Evolutionary conservation across 2,329 filamentous ascomycete species (phyloP).

Genomic region (Pseudofabraea citricarpa): DNA sequence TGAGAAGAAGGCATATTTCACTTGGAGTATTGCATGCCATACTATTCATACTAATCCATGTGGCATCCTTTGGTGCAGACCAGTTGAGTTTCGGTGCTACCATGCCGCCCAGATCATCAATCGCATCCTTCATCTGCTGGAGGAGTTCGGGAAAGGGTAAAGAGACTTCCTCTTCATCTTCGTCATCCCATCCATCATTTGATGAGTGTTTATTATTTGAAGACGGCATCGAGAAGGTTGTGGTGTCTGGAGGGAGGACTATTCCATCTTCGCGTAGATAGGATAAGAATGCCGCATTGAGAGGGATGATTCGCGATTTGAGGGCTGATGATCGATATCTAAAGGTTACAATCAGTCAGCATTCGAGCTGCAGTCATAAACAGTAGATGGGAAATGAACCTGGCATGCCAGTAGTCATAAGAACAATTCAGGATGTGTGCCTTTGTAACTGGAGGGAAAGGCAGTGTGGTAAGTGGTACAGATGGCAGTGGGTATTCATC

Average conservation of each 20-base stretch:
- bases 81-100: conserved; percentile 95
- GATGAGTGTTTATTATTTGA: conserved; percentile 30
- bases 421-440: conserved; percentile 92
- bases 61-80: conserved; percentile 94
- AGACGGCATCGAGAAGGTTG: conserved; percentile 23
- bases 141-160: conserved; percentile 64
- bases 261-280: conserved; percentile 94
- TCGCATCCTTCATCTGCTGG: conserved; percentile 68
- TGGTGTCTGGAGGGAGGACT: conserved; percentile 64
- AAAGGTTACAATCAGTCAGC: conserved; percentile 10
- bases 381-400: conserved; percentile 37
- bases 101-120: conserved; percentile 75
- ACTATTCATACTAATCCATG: conserved; percentile 87
- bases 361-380: neutral
- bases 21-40: conserved; percentile 86
- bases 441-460: conserved; percentile 79
- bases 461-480: conserved; percentile 39
- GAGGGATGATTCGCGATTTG: conserved; percentile 78
- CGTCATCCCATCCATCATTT: conserved; percentile 50
- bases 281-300: conserved; percentile 69
- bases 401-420: conserved; percentile 86
- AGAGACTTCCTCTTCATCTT: conserved; percentile 25
- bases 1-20: conserved; percentile 89
- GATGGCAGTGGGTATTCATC: too few species aligned
- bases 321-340: conserved; percentile 78